Conservation (phyloP, 2,329 filamentous ascomycete species). For the Bipolaris zeicola region DNA sequence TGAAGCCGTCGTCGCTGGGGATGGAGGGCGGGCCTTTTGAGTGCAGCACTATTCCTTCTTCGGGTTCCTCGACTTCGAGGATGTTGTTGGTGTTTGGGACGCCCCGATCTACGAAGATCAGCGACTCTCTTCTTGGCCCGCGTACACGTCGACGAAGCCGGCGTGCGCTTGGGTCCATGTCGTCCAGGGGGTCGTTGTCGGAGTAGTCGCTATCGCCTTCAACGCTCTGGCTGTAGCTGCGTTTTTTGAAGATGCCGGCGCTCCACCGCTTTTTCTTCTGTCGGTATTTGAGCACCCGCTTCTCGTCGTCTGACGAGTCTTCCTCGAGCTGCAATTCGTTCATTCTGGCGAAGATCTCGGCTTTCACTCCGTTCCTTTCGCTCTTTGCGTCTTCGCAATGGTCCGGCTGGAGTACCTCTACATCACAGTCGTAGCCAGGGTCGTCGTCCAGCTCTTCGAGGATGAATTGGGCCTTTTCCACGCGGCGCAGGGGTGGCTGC, state of each 20-base stretch:
- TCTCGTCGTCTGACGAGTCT: slow-evolving; percentile 43
- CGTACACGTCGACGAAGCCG: slow-evolving; percentile 52
- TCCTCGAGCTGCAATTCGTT: slow-evolving; percentile 44
- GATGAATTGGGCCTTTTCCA: slow-evolving; percentile 45
- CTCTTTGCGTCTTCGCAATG: slow-evolving; percentile 52
- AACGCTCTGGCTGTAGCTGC: slow-evolving; percentile 54
- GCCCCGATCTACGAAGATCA: slow-evolving; percentile 50
- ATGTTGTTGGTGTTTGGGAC: slow-evolving; percentile 45
- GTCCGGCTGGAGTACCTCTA: slow-evolving; percentile 53
- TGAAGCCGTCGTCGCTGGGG: slow-evolving; percentile 47
- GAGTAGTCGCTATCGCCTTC: slow-evolving; percentile 52
- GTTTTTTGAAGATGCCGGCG: slow-evolving; percentile 54
- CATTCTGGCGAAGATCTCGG: slow-evolving; percentile 43
- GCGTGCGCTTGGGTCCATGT: slow-evolving; percentile 47
- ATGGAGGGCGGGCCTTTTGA: slow-evolving; percentile 45
- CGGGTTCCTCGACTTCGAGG: slow-evolving; percentile 47
- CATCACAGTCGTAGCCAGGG: slow-evolving; percentile 48
- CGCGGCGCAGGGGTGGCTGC: slow-evolving; percentile 28
- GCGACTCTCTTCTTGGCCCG: slow-evolving; percentile 42
- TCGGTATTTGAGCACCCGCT: slow-evolving; percentile 32
- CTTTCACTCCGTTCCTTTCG: slow-evolving; percentile 36
- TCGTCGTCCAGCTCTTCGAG: slow-evolving; percentile 53
- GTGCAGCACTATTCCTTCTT: slow-evolving; percentile 37
- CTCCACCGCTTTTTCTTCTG: slow-evolving; percentile 52
- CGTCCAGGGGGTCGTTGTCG: slow-evolving; percentile 50